phyloP scores from a whole-genome alignment of 345 rosid genomes.

The Acer saccharum region DNA sequence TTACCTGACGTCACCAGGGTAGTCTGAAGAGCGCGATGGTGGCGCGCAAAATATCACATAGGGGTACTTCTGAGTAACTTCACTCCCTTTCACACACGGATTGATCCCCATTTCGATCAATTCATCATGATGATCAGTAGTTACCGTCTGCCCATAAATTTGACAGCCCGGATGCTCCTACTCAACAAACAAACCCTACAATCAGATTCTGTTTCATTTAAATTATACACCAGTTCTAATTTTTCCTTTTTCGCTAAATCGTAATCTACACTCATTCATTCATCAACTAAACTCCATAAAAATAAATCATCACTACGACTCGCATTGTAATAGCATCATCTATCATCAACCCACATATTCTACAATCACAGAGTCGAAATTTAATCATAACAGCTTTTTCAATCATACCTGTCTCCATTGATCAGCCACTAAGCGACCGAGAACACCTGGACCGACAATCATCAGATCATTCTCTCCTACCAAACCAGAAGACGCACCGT shows the following conservation, averaged over 20 bases:
- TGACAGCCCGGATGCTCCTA: slow-evolving; percentile 83
- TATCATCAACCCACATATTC: not conserved
- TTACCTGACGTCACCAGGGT: slow-evolving; percentile 81
- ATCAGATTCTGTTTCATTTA: not conserved
- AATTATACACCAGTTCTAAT: not conserved
- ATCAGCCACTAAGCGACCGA: slow-evolving; percentile 93
- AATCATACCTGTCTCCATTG: slow-evolving; percentile 75
- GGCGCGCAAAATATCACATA: slow-evolving; percentile 95
- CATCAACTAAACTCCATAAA: not conserved
- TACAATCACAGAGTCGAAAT: no score
- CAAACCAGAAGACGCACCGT: slow-evolving; percentile 42
- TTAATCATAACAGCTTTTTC: no score
- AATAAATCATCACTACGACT: not conserved
- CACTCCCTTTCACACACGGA: slow-evolving; percentile 62
- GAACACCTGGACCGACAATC: slow-evolving; percentile 95
- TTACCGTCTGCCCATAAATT: slow-evolving; percentile 80
- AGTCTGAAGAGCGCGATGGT: slow-evolving; percentile 76
- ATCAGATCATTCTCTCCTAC: slow-evolving; percentile 75
- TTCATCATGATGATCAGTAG: slow-evolving; percentile 80
- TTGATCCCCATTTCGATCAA: slow-evolving; percentile 72
- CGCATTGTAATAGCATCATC: not conserved
- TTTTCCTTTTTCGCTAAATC: not conserved
- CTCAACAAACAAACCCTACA: slow-evolving; percentile 23
- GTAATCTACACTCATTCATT: no score
- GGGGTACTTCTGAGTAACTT: slow-evolving; percentile 50